Percentiles rank a stretch among this genome's conserved stretches.
phyloP scores from a whole-genome alignment of 2,329 filamentous ascomycete species.

The Trichoderma arundinaceum region DNA sequence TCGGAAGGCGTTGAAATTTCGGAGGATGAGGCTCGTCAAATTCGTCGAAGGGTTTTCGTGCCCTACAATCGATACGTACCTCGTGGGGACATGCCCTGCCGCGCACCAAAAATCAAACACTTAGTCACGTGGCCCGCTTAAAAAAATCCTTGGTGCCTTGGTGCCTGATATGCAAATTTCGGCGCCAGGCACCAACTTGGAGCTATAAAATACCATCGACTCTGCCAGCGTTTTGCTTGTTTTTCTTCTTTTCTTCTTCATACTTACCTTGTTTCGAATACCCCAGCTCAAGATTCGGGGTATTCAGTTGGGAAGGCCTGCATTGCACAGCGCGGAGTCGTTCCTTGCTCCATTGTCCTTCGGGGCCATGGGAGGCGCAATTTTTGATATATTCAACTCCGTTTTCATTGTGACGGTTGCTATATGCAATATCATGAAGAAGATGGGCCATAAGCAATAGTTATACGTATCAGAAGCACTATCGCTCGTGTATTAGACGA shows the following conservation, averaged over 20 bases:
- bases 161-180: constrained; percentile 33
- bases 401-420: constrained; percentile 55
- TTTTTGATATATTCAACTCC: constrained; percentile 54
- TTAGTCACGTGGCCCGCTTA: constrained; percentile 37
- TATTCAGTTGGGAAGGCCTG: constrained; percentile 55
- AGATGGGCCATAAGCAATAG: constrained; percentile 39
- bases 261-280: constrained; percentile 60
- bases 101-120: constrained; percentile 30
- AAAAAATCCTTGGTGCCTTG: constrained; percentile 9
- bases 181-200: constrained; percentile 37
- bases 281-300: constrained; percentile 54
- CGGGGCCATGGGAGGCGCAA: constrained; percentile 60
- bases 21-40: constrained; percentile 49
- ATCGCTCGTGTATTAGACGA: too few relatives aligned
- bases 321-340: constrained; percentile 62
- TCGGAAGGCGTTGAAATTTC: constrained; percentile 49
- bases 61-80: constrained; percentile 48
- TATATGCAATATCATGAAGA: constrained; percentile 51
- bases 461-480: too few relatives aligned
- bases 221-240: constrained; percentile 32
- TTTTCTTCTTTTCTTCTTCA: constrained; percentile 52
- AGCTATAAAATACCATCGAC: constrained; percentile 44
- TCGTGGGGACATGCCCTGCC: constrained; percentile 41
- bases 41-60: constrained; percentile 51
- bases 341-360: constrained; percentile 58